Conservation (phyloP, 1,284 basidiomycete species). For the Fistulina hepatica region DNA sequence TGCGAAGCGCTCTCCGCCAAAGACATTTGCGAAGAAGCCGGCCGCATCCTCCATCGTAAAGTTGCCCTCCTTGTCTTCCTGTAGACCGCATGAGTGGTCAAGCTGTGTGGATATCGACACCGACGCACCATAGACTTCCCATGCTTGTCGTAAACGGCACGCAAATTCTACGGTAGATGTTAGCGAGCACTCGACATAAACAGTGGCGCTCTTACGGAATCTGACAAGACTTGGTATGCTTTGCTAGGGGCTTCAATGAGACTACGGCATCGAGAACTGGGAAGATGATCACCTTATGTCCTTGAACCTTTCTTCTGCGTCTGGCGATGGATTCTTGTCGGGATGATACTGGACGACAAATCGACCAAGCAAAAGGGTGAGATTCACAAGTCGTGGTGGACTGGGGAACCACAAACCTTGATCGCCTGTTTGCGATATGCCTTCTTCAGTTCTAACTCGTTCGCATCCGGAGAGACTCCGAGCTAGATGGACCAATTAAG, state of each 20-base stretch:
- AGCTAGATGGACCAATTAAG: conserved; percentile 24
- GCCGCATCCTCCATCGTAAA: conserved; percentile 75
- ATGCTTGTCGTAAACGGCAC: conserved; percentile 92
- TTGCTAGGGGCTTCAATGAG: conserved; percentile 41
- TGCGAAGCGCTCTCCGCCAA: conserved; percentile 79
- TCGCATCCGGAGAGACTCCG: conserved; percentile 34
- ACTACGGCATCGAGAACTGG: neutral
- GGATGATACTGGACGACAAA: conserved; percentile 63
- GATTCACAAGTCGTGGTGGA: conserved; percentile 1
- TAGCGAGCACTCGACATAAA: conserved; percentile 5
- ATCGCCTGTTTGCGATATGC: conserved; percentile 94
- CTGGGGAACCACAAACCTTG: no score
- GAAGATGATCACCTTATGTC: conserved; percentile 62
- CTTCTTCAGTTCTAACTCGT: conserved; percentile 83
- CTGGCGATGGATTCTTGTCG: conserved; percentile 83
- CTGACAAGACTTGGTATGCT: conserved; percentile 83
- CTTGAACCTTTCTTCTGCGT: conserved; percentile 90
- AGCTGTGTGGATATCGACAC: conserved; percentile 2
- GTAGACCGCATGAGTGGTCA: conserved; percentile 6
- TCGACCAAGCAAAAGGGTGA: conserved; percentile 2
- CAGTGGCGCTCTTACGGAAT: conserved; percentile 47
- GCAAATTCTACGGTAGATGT: conserved; percentile 49
- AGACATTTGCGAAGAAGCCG: conserved; percentile 86
- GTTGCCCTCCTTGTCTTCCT: conserved; percentile 64
- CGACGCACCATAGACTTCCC: conserved; percentile 70